Evolutionary conservation across 2,329 filamentous ascomycete species (phyloP).

Genomic region (Fusarium clavum): DNA sequence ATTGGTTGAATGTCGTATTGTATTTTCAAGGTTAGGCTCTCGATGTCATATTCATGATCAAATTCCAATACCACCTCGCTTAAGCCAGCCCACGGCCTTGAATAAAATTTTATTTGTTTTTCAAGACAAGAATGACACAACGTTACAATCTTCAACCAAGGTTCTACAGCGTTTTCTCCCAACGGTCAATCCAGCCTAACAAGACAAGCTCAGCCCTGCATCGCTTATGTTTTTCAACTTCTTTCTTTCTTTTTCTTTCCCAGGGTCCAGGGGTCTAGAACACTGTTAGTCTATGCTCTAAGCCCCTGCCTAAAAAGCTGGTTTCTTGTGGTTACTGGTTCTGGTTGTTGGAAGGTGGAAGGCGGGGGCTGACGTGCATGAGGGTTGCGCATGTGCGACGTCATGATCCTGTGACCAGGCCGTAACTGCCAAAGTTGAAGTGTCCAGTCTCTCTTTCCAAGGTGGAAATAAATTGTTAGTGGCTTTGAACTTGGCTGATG

Average conservation of each 20-base stretch:
- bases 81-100: background rate
- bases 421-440: background rate
- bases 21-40: background rate
- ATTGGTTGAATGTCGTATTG: background rate
- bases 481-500: conserved; percentile 9
- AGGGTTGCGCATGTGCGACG: conserved; percentile 40
- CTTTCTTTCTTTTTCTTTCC: background rate
- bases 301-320: conserved; percentile 41
- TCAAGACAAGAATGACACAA: background rate
- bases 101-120: conserved; percentile 2
- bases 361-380: conserved; percentile 44
- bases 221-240: conserved; percentile 6
- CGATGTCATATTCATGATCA: background rate
- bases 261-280: conserved; percentile 43
- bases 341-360: background rate
- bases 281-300: conserved; percentile 12
- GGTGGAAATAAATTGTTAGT: conserved; percentile 3
- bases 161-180: conserved; percentile 10
- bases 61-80: background rate
- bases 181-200: conserved; percentile 21
- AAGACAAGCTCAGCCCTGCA: conserved; percentile 37
- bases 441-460: conserved; percentile 5
- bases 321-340: conserved; percentile 34
- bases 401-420: conserved; percentile 38
- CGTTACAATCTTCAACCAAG: conserved; percentile 15